Evolutionary conservation across 164 flowering plant genomes (phyloP), one percentile per base, ranked within the genome.

Genomic region (Vitis cinerea): DNA sequence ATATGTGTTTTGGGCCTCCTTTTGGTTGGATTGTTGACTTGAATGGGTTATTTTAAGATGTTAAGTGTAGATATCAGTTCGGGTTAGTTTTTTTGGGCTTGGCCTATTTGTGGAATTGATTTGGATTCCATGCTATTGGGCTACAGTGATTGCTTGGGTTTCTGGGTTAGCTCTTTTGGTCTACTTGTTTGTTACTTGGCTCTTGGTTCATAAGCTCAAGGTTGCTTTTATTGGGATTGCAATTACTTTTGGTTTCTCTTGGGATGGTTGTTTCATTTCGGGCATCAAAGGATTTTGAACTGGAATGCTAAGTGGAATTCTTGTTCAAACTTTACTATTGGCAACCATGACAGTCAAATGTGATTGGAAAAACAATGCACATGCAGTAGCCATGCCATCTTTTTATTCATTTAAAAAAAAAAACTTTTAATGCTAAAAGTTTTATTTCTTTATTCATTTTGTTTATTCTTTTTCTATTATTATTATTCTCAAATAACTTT

Each of bases 281-380:
- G 78, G 3, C 11, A 17, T 48, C 37, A 71, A 80, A 78, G 80
- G 83, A n/a, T n/a, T 48, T 15, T 80, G 83, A 78, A 37, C 37
- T 31, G 80, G 83, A 16, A 80, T 81, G 83, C 63, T 78, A 6
- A 37, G 73, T 10, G 77, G 81, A 48, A 81, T 77, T 17, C 59
- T 72, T 50, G 75, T 75, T 51, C 81, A 73, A 19, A 81, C 81
- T 2, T 10, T 78, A 19, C 53, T 75, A 50, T 61, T 81, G 27
- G 10, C 64, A 1, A 14, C 65, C 52, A 61, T 80, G 30, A 73
- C 78, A 15, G 1, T 77, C 15, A 75, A 57, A 70, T 69, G 65
- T 14, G 66, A 77, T 27, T 80, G 81, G 83, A 80, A 62, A 66
- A 52, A 12, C 77, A 80, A 19, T 19, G 23, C 23, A 19, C 1